Evolutionary conservation across 2,329 filamentous ascomycete species (phyloP).

Genomic region (Nemania sp.): DNA sequence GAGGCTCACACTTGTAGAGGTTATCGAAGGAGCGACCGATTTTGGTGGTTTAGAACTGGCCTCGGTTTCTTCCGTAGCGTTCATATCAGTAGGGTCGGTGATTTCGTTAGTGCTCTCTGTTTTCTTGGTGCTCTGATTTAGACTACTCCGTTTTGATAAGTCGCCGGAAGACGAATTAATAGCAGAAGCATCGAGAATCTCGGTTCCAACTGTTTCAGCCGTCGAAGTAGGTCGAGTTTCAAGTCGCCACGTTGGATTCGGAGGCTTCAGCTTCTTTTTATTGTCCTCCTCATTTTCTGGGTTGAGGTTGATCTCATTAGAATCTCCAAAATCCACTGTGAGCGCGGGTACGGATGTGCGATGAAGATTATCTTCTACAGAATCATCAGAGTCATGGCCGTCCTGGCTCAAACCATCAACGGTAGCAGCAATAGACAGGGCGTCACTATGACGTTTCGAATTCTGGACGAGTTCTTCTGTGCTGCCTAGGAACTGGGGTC

Average conservation of each 20-base stretch:
- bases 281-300: conserved; percentile 10
- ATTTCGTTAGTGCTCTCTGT: conserved; percentile 22
- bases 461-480: conserved; percentile 51
- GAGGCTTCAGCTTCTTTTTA: conserved; percentile 13
- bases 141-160: conserved; percentile 30
- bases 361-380: conserved; percentile 29
- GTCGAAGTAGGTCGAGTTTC: conserved; percentile 30
- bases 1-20: conserved; percentile 46
- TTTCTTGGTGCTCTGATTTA: conserved; percentile 25
- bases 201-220: conserved; percentile 37
- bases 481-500: conserved; percentile 38
- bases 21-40: conserved; percentile 43
- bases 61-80: conserved; percentile 25
- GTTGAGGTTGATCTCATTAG: conserved; percentile 9
- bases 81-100: conserved; percentile 20
- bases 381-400: conserved; percentile 42
- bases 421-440: conserved; percentile 60
- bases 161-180: conserved; percentile 23
- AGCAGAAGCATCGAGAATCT: conserved; percentile 31
- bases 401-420: conserved; percentile 56
- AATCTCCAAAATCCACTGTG: conserved; percentile 42
- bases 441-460: conserved; percentile 43
- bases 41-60: conserved; percentile 30
- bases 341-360: conserved; percentile 43
- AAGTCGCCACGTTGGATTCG: conserved; percentile 3